These are phyloP conservation scores for Nicotiana attenuata DNA, from an alignment of 257 asterid genomes.

Conservation along the genomic window DNA sequence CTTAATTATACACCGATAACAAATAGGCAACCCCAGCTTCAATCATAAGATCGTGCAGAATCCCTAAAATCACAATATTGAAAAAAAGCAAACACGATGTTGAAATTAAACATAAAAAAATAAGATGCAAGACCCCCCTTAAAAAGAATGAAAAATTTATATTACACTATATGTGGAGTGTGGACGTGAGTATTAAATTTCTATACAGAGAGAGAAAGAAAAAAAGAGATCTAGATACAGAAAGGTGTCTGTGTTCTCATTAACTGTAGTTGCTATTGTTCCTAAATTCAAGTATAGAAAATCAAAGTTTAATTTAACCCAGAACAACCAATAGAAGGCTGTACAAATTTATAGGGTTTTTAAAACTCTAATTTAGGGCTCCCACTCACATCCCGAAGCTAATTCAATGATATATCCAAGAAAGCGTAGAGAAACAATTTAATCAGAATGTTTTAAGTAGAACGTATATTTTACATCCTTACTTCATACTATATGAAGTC, in stretches of 20 bases:
- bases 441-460: background rate
- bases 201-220: too few relatives aligned
- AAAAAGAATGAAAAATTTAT: background rate
- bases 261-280: background rate
- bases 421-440: background rate
- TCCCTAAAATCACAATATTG: constrained; percentile 47
- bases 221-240: too few relatives aligned
- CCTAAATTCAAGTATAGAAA: background rate
- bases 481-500: background rate
- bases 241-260: too few relatives aligned
- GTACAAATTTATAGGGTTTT: background rate
- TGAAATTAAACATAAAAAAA: constrained; percentile 3
- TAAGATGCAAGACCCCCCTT: constrained; percentile 10
- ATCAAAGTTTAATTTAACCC: background rate
- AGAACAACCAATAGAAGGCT: background rate
- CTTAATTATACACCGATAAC: too few relatives aligned
- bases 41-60: constrained; percentile 56
- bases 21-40: background rate
- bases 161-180: background rate
- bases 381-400: background rate
- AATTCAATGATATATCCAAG: background rate
- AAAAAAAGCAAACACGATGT: constrained; percentile 28
- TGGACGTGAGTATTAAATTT: too few relatives aligned
- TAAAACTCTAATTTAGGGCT: background rate
- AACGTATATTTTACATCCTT: background rate